phyloP scores from a whole-genome alignment of 208 protist genomes.

The Trypanosoma rangeli region DNA sequence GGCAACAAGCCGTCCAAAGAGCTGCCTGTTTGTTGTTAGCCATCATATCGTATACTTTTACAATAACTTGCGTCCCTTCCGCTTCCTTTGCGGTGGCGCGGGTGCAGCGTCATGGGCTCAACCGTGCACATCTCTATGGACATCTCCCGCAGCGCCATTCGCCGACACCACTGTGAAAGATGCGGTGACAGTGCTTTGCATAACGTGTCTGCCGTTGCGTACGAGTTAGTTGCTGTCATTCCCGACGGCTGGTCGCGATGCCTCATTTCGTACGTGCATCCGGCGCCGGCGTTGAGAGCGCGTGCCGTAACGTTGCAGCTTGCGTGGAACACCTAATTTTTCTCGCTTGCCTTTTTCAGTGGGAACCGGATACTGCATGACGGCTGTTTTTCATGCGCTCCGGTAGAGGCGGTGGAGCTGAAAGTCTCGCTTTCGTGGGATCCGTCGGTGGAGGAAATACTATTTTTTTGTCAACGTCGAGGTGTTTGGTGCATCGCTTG shows the following conservation, averaged over 20 bases:
- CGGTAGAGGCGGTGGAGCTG: background rate
- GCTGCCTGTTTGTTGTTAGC: conserved; percentile 1
- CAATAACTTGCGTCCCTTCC: background rate
- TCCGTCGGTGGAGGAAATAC: background rate
- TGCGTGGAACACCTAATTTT: conserved; percentile 9
- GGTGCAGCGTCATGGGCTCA: background rate
- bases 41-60: background rate
- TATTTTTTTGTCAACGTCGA: conserved; percentile 11
- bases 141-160: background rate
- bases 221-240: conserved; percentile 1
- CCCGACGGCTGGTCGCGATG: conserved; percentile 5
- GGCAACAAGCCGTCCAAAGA: background rate
- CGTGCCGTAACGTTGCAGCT: background rate
- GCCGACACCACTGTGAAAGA: background rate
- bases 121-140: background rate
- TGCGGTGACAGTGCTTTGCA: background rate
- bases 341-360: conserved; percentile 1
- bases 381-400: background rate
- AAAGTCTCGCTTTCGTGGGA: conserved; percentile 2
- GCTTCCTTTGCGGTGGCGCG: background rate
- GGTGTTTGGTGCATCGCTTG: background rate
- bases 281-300: background rate
- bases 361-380: conserved; percentile 6
- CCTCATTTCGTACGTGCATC: conserved; percentile 4
- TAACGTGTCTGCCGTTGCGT: background rate